These are phyloP conservation scores for Bauhinia variegata DNA, from an alignment of 306 rosid species.

Conservation along the genomic window DNA sequence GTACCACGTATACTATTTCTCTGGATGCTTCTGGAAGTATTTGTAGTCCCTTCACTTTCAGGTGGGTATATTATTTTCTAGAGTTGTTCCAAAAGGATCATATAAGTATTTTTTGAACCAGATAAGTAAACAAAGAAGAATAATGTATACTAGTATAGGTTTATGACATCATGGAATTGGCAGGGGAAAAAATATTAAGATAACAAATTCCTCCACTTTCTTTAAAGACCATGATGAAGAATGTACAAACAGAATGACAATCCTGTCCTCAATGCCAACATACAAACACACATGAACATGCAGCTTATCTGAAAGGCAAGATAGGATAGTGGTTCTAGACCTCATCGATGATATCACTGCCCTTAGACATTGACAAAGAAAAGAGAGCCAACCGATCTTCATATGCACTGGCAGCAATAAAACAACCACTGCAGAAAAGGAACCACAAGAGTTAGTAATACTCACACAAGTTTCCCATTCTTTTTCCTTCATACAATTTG, in stretches of 20 bases:
- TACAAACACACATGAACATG: constrained; percentile 26
- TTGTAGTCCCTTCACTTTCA: constrained; percentile 62
- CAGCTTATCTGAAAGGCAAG: constrained; percentile 30
- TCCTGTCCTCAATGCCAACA: constrained; percentile 4
- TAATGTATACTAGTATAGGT: constrained; percentile 18
- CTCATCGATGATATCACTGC: constrained; percentile 77
- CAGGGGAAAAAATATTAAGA: constrained; percentile 3
- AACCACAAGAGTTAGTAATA: constrained; percentile 35
- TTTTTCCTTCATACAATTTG: constrained; percentile 18
- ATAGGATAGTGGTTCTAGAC: constrained; percentile 43
- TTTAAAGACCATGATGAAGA: constrained; percentile 17
- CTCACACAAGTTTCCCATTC: constrained; percentile 20
- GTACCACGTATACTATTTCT: constrained; percentile 64
- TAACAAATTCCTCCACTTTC: constrained; percentile 31
- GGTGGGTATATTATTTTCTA: constrained; percentile 77
- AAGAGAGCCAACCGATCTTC: constrained; percentile 78
- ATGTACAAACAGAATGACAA: constrained; percentile 5
- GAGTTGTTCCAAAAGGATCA: constrained; percentile 37
- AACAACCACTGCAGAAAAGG: constrained; percentile 84
- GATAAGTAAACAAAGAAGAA: constrained; percentile 17
- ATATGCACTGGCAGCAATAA: constrained; percentile 87
- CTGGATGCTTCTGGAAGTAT: constrained; percentile 51
- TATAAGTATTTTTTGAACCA: constrained; percentile 28
- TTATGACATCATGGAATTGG: constrained; percentile 13
- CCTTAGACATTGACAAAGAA: constrained; percentile 68